These are phyloP conservation scores for Caloboletus inedulis DNA, from an alignment of 1,284 basidiomycete genomes.

Conservation along the genomic window DNA sequence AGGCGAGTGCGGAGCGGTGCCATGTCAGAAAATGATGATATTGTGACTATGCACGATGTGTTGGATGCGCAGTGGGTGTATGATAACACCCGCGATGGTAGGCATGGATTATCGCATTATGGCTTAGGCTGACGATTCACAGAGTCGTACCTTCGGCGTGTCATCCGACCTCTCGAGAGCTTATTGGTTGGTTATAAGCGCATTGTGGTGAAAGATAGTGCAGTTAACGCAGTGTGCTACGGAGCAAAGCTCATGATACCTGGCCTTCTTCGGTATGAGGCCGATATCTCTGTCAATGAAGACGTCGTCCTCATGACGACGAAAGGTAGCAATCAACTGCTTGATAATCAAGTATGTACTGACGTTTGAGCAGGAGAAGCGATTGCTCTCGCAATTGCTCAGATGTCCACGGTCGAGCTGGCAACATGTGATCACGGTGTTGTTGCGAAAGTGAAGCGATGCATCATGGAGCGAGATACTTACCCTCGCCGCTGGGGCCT, in stretches of 20 bases:
- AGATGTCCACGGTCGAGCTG: slow-evolving; percentile 98
- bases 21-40: slow-evolving; percentile 96
- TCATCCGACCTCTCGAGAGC: slow-evolving; percentile 92
- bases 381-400: slow-evolving; percentile 95
- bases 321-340: slow-evolving; percentile 59
- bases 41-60: slow-evolving; percentile 99
- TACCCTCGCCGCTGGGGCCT: slow-evolving; percentile 99
- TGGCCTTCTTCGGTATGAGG: slow-evolving; percentile 95
- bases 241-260: slow-evolving; percentile 99
- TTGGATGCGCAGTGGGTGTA: slow-evolving; percentile 99
- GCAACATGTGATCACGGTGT: slow-evolving; percentile 99
- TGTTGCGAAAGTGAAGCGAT: slow-evolving; percentile 98
- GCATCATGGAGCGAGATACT: slow-evolving; percentile 99
- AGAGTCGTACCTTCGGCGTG: slow-evolving; percentile 96
- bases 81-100: slow-evolving; percentile 97
- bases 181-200: slow-evolving; percentile 96
- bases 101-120: slow-evolving; percentile 19
- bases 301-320: slow-evolving; percentile 99
- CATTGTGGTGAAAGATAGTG: slow-evolving; percentile 98
- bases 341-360: slow-evolving; percentile 2
- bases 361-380: slow-evolving; percentile 68
- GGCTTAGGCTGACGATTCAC: slow-evolving; percentile 13
- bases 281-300: slow-evolving; percentile 93
- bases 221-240: slow-evolving; percentile 99
- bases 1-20: slow-evolving; percentile 94